Evolutionary conservation across 768 basidiomycete species (phyloP), one percentile per base, ranked within the genome.

Genomic region (Leccinum barrowsii): DNA sequence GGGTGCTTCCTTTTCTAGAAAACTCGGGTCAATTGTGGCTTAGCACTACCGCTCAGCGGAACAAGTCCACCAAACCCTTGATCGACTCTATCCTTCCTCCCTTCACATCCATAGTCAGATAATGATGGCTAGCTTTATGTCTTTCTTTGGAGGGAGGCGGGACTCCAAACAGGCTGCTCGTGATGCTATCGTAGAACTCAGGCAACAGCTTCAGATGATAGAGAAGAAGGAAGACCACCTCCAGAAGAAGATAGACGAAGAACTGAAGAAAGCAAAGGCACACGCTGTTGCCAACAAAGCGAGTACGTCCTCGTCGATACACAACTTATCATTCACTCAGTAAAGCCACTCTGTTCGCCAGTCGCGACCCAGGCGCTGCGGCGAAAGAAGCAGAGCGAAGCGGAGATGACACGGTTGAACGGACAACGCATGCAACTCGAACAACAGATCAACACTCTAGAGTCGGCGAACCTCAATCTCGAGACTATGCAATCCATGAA

Each of bases 191-290:
- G 90, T 98, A 59, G 82, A 82, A 48, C 80, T 99, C 65, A 85
- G 96, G 68, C 89, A 96, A 76, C 94, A 98, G 73, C 82, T 98
- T 61, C 85, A 92, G 76, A 90, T 96, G 87, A 86, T 98, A 65
- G 94, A 98, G 84, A 99, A 98, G 92, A 98, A 96, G 81, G 97
- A 98, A 78, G 96, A 98, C 73, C 82, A 92, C 74, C 78, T 98
- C 61, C 88, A 90, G 81, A 94, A 91, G 85, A 94, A 95, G 85
- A 91, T 97, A 63, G 94, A 96, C 54, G 94, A 97, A 63, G 96
- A 98, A 68, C 64, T 85, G 67, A 87, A 86, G 82, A 96, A 92
- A 78, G 97, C 97, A 15, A 88, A 83, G 73, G 85, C 87, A 32
- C 97, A 98, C 73, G 95, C 93, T 48, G 92, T 96, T 51, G 85